A percentile compares a stretch with the other conserved stretches of the same genome.
Evolutionary conservation across 2,329 filamentous ascomycete species (phyloP).

Genomic region (Aureobasidium melanogenum): DNA sequence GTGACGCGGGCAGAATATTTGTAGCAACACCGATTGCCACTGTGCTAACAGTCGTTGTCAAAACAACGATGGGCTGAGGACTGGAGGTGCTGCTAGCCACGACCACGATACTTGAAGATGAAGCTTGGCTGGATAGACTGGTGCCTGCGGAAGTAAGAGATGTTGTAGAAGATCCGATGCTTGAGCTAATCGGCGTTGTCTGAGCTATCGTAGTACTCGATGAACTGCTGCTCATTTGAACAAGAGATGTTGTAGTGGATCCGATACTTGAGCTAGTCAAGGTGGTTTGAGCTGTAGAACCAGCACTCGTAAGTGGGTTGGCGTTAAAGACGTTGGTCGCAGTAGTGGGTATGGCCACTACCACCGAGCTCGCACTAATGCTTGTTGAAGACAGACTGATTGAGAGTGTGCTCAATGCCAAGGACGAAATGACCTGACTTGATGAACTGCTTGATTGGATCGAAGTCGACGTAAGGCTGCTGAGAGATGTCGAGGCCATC

Average conservation of each 20-base stretch:
- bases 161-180: background rate
- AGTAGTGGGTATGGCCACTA: background rate
- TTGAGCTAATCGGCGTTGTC: background rate
- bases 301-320: background rate
- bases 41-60: background rate
- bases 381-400: background rate
- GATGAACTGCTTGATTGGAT: background rate
- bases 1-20: background rate
- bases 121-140: background rate
- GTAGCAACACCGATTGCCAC: background rate
- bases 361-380: background rate
- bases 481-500: background rate
- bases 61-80: background rate
- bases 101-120: background rate
- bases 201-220: background rate
- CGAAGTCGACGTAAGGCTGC: background rate
- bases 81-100: background rate
- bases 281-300: background rate
- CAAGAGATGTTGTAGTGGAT: background rate
- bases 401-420: background rate
- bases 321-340: background rate
- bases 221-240: background rate
- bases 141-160: background rate
- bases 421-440: background rate
- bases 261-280: background rate